These are phyloP conservation scores for Pogostemon cablin DNA, from an alignment of 257 asterid genomes.

Conservation along the genomic window DNA sequence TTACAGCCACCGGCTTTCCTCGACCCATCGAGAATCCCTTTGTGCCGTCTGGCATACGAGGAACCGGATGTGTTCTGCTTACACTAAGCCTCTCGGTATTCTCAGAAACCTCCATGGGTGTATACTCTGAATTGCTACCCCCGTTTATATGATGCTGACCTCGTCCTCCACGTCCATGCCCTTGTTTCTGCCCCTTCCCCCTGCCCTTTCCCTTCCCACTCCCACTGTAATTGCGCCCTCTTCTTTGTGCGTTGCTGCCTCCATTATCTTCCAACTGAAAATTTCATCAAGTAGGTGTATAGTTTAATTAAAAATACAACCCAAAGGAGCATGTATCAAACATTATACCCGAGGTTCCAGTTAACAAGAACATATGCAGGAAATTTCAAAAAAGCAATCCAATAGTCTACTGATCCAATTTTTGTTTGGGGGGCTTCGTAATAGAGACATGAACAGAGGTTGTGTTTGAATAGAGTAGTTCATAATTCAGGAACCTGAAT, in stretches of 20 bases:
- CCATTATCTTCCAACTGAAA: constrained; percentile 49
- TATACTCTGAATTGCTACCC: constrained; percentile 38
- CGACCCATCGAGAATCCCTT: constrained; percentile 83
- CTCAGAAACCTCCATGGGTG: constrained; percentile 30
- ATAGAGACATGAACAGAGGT: not conserved
- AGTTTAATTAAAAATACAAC: not conserved
- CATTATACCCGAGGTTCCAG: not conserved
- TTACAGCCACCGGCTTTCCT: constrained; percentile 63
- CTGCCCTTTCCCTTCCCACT: constrained; percentile 32
- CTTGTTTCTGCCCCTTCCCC: constrained; percentile 52
- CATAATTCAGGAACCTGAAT: too few species aligned
- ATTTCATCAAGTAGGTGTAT: not conserved
- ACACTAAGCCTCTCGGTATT: constrained; percentile 42
- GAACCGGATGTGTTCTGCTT: constrained; percentile 55
- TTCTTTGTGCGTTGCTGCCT: constrained; percentile 41
- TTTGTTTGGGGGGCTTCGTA: too few species aligned
- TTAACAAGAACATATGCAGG: too few species aligned
- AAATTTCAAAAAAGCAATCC: too few species aligned
- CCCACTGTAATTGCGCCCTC: constrained; percentile 41
- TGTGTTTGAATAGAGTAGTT: too few species aligned
- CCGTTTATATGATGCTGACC: constrained; percentile 32
- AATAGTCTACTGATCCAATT: too few species aligned
- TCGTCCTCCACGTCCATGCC: constrained; percentile 57
- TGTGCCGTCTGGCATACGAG: constrained; percentile 92
- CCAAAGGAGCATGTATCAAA: not conserved